Evolutionary conservation across 257 asterid genomes (phyloP), one percentile per base, ranked within the genome.

Genomic region (Forsythia viridissima): DNA sequence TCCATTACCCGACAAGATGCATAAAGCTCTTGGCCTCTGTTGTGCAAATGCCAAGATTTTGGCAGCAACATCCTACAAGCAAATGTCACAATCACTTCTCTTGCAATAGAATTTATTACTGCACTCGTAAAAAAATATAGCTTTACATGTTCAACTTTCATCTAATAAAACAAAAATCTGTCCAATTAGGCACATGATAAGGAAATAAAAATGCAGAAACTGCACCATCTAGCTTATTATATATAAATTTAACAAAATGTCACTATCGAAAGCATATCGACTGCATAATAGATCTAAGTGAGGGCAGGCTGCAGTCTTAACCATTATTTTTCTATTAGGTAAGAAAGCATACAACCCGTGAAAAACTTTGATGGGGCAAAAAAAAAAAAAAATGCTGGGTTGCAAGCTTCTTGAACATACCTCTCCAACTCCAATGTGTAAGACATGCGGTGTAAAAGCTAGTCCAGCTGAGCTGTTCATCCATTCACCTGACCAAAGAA

Each of bases 391-490:
- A 30, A 30, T 30, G 34, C 34, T 1, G 34, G 34, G 34, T 30
- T 30, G 34, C 34, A 30, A 1, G 34, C 2, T 5, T 5, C 10
- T 43, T 5, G 36, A 70, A 80, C 75, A 81, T 78, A 96, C 99
- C 98, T 96, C 99, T 79, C 98, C 98, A 65, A 68, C 82, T 70
- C 80, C 92, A 21, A 89, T 79, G 8, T 89, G 92, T 78, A 96
- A 80, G 79, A 96, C 89, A 81, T 96, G 99, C 0, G 99, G 99
- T 18, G 99, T 91, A 81, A 96, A 96, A 46, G 99, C 99, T 30
- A 90, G 85, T 73, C 99, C 99, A 77, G 97, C 98, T 38, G 99
- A 91, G 87, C 76, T 88, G 83, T 93, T 96, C 99, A 96, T 96
- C 99, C 99, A 96, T 71, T 93, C 99, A 85, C 99, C 99, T 96